These are phyloP conservation scores for Brasenia schreberi DNA, from an alignment of 164 flowering plant genomes.

Conservation along the genomic window DNA sequence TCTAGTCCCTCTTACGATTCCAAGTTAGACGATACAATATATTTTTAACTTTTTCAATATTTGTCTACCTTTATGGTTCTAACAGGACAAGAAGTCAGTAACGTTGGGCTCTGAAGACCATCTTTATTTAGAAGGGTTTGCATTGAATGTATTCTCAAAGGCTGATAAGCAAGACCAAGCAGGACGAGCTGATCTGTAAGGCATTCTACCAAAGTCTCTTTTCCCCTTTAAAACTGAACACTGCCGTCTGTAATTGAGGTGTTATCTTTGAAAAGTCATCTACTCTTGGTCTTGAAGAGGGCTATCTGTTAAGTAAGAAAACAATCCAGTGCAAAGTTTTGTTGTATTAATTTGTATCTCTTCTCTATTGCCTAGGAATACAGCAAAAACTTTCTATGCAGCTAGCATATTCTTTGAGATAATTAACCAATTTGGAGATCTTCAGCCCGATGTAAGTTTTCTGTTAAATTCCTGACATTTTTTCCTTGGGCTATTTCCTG, in stretches of 20 bases:
- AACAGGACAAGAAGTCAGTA: slow-evolving; percentile 82
- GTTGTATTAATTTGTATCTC: neutral
- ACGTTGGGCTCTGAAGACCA: slow-evolving; percentile 74
- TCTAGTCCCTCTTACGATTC: neutral
- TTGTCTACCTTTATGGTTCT: slow-evolving; percentile 1
- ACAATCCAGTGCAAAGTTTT: too few relatives aligned
- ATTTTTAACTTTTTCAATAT: neutral
- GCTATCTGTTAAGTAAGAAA: too few relatives aligned
- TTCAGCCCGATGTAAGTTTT: slow-evolving; percentile 82
- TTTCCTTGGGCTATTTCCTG: neutral
- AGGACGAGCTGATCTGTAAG: slow-evolving; percentile 92
- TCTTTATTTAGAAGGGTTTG: slow-evolving; percentile 88
- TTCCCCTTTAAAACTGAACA: neutral
- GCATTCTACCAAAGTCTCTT: neutral
- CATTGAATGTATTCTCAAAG: slow-evolving; percentile 72
- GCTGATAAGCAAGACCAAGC: slow-evolving; percentile 98
- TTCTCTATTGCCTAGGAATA: slow-evolving; percentile 35
- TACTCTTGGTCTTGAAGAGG: too few relatives aligned
- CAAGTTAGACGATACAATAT: neutral
- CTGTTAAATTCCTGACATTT: neutral
- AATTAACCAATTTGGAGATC: slow-evolving; percentile 79
- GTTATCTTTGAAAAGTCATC: too few relatives aligned
- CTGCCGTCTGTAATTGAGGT: too few relatives aligned
- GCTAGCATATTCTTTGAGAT: slow-evolving; percentile 99
- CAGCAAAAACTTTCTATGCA: slow-evolving; percentile 96